phyloP scores from a whole-genome alignment of 768 basidiomycete genomes.

The Lactifluus subvellereus region DNA sequence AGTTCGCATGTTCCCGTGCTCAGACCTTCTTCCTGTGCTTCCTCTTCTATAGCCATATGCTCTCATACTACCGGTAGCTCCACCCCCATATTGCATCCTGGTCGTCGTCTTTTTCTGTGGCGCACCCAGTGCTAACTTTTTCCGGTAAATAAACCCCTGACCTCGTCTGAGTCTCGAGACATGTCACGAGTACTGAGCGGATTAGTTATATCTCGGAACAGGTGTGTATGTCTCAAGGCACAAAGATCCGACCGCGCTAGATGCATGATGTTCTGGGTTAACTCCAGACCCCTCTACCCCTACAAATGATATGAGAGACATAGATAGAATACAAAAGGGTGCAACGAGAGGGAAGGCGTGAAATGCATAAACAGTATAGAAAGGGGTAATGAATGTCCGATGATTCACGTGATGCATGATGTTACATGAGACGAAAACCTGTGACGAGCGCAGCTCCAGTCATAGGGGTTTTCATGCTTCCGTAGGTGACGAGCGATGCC shows the following conservation, averaged over 20 bases:
- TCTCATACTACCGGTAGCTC: slow-evolving; percentile 5
- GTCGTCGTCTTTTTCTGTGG: background rate
- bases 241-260: slow-evolving; percentile 8
- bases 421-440: background rate
- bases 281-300: slow-evolving; percentile 10
- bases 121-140: slow-evolving; percentile 6
- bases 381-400: slow-evolving; percentile 9
- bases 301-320: slow-evolving; percentile 1
- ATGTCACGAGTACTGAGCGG: slow-evolving; percentile 9
- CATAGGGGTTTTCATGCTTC: slow-evolving; percentile 14
- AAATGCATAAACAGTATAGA: slow-evolving; percentile 11
- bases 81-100: background rate
- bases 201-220: slow-evolving; percentile 5
- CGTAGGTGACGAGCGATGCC: slow-evolving; percentile 16
- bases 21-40: background rate
- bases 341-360: background rate
- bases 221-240: slow-evolving; percentile 5
- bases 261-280: slow-evolving; percentile 2
- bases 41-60: slow-evolving; percentile 12
- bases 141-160: slow-evolving; percentile 1
- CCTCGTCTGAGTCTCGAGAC: slow-evolving; percentile 15
- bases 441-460: slow-evolving; percentile 15
- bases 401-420: slow-evolving; percentile 6
- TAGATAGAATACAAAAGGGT: slow-evolving; percentile 19
- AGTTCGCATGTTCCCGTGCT: slow-evolving; percentile 4